Evolutionary conservation across 441 rosid species (phyloP), one percentile per base, ranked within the genome.

Genomic region (Raphanus hybrid): DNA sequence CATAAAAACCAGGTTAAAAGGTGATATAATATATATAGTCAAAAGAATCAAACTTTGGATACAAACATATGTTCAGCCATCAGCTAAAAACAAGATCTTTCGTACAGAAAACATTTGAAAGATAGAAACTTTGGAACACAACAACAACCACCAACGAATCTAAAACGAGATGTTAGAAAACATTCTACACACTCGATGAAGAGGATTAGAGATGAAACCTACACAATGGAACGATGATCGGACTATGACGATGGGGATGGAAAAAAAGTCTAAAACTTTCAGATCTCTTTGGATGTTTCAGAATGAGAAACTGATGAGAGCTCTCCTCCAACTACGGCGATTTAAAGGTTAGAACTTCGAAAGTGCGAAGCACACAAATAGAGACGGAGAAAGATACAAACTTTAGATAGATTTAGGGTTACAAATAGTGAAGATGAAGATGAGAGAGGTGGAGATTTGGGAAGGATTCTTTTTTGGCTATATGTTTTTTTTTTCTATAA

Each of bases 381-480:
- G 34, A 67, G 43, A n/a, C n/a, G n/a, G n/a, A 26, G 14, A 11
- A 43, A 61, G 23, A 0, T 2, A 6, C 8, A 37, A 45, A 62
- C 14, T 57, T 23, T 32, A 34, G 61, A 69, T 69, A 55, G 75
- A 74, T 67, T 71, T 60, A 74, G 66, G 66, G 54, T 73, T 79
- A 70, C 71, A 16, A 66, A 64, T 64, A 69, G 41, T 32, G 72
- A 64, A 74, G 75, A 55, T 27, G 69, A n/a, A 39, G 82, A 79
- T 55, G 78, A 69, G 75, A 70, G 76, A 80, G 59, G 73, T 71
- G 77, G 77, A 60, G 79, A 80, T 75, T 80, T 80, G 75, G 70
- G 70, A 71, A 67, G 73, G 67, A 23, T 18, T 64, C 52, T 70
- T 78, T 32, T 14, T 29, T 32, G 15, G 23, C 23, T 0, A 8